Evolutionary conservation across 306 rosid species (phyloP).

Genomic region (Phaseolus lunatus): DNA sequence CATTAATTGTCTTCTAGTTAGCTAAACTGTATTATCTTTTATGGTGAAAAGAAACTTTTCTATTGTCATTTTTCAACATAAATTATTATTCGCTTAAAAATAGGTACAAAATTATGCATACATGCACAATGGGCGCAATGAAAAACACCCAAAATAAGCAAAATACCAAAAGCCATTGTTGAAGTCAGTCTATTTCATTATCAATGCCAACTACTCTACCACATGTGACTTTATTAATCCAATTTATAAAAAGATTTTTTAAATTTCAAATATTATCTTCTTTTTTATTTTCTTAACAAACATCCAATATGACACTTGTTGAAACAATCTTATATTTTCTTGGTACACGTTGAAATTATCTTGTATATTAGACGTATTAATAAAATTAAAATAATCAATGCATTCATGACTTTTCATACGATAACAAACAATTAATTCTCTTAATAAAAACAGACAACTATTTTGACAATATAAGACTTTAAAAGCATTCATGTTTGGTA

Average conservation of each 20-base stretch:
- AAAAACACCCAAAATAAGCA: neutral
- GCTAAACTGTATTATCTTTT: neutral
- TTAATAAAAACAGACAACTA: no score
- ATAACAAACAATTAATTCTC: no score
- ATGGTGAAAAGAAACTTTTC: neutral
- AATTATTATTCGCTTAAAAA: neutral
- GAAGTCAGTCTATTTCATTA: neutral
- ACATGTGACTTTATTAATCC: neutral
- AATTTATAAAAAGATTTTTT: no score
- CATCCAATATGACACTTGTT: neutral
- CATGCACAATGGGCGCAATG: no score
- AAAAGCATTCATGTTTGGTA: neutral
- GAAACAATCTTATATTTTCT: no score
- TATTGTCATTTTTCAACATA: neutral
- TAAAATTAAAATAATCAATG: no score
- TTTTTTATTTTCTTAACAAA: neutral
- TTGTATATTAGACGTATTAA: no score
- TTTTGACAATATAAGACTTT: no score
- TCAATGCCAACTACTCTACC: slow-evolving; percentile 11
- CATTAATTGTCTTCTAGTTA: no score
- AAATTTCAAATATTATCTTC: neutral
- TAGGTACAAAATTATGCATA: no score
- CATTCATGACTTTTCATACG: no score
- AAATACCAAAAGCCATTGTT: neutral
- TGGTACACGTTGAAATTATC: no score